Percentiles rank a stretch among this genome's conserved stretches.
phyloP scores from a whole-genome alignment of 805 yeast genomes.

The Ogataea paraovalis region DNA sequence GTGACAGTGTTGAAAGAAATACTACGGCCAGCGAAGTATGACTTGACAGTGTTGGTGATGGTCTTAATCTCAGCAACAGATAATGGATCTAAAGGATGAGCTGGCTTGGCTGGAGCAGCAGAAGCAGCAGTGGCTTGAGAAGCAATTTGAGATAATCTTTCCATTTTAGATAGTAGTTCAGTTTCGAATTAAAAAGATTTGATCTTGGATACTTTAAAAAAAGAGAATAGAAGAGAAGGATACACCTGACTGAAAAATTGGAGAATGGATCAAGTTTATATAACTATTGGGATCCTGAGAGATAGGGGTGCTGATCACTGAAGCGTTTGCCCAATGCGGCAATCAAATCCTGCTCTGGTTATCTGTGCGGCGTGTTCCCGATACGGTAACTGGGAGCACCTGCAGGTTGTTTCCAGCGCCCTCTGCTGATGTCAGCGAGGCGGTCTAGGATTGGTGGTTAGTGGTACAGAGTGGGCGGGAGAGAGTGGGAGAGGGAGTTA shows the following conservation, averaged over 20 bases:
- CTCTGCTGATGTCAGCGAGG: neutral
- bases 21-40: slow-evolving; percentile 39
- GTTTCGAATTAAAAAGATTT: neutral
- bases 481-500: too few relatives aligned
- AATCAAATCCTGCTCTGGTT: neutral
- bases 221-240: neutral
- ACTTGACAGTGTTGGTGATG: slow-evolving; percentile 49
- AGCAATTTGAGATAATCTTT: slow-evolving; percentile 63
- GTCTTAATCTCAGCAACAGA: slow-evolving; percentile 58
- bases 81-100: slow-evolving; percentile 71
- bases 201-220: neutral
- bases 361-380: neutral
- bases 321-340: slow-evolving; percentile 10
- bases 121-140: slow-evolving; percentile 54
- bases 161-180: slow-evolving; percentile 37
- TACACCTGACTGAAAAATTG: neutral
- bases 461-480: too few relatives aligned
- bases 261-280: slow-evolving; percentile 1
- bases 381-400: slow-evolving; percentile 3
- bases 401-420: neutral
- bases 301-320: slow-evolving; percentile 1
- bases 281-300: neutral
- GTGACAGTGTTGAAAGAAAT: slow-evolving; percentile 67
- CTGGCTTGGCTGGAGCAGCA: slow-evolving; percentile 51
- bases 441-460: too few relatives aligned